phyloP scores from a whole-genome alignment of 2,329 filamentous ascomycete genomes.

The Hypoxylon sp. region DNA sequence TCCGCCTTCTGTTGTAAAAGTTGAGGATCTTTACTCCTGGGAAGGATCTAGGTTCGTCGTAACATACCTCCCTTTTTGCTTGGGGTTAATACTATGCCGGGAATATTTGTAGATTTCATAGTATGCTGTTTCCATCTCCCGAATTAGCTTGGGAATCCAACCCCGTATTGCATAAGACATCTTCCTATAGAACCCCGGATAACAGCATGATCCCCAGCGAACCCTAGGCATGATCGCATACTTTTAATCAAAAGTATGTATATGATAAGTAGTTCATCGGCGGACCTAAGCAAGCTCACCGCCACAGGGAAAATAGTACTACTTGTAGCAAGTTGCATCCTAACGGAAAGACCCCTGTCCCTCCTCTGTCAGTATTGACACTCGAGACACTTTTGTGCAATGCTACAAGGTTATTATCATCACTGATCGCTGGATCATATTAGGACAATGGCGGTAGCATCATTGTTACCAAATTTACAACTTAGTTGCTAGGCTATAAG shows the following conservation, averaged over 20 bases:
- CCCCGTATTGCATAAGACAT: neutral
- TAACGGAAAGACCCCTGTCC: slow-evolving; percentile 38
- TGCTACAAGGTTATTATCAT: slow-evolving; percentile 30
- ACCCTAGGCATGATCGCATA: slow-evolving; percentile 6
- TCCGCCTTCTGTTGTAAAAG: neutral
- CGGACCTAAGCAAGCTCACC: slow-evolving; percentile 36
- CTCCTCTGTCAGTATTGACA: slow-evolving; percentile 36
- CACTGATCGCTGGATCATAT: slow-evolving; percentile 34
- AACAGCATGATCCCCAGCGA: neutral
- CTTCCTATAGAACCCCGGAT: slow-evolving; percentile 15
- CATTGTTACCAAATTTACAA: slow-evolving; percentile 35
- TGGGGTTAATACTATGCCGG: neutral
- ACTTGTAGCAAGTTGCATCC: slow-evolving; percentile 42
- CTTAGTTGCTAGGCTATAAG: slow-evolving; percentile 29
- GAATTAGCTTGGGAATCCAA: slow-evolving; percentile 3
- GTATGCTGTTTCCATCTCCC: neutral
- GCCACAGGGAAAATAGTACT: slow-evolving; percentile 36
- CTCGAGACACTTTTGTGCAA: slow-evolving; percentile 36
- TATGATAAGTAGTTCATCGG: slow-evolving; percentile 13
- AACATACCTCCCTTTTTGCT: neutral
- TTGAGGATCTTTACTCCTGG: slow-evolving; percentile 6
- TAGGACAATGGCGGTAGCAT: slow-evolving; percentile 30
- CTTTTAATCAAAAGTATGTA: slow-evolving; percentile 7
- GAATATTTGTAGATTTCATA: slow-evolving; percentile 11
- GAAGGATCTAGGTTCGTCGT: slow-evolving; percentile 7